Conservation (phyloP, 2,329 filamentous ascomycete genomes). For the Cercospora sp. region DNA sequence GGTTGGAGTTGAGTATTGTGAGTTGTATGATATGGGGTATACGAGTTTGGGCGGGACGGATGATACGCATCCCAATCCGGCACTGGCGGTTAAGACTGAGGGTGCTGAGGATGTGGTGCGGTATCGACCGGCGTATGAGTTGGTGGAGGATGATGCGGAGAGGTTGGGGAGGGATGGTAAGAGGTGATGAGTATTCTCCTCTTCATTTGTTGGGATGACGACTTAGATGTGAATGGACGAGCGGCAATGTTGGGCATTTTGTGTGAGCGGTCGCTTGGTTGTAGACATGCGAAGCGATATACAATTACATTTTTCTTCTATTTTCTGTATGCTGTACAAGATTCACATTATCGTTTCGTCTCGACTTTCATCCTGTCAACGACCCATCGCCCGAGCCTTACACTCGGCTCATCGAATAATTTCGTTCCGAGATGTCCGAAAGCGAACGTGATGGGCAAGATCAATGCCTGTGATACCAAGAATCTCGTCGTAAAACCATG, state of each 20-base stretch:
- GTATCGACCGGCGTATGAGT: conserved; percentile 58
- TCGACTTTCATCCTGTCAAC: conserved; percentile 40
- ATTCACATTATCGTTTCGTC: conserved; percentile 10
- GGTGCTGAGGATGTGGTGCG: conserved; percentile 34
- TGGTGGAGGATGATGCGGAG: conserved; percentile 71
- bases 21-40: conserved; percentile 83
- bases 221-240: not conserved
- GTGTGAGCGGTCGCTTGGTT: not conserved
- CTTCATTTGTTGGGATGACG: not conserved
- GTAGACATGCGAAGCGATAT: not conserved
- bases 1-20: conserved; percentile 78
- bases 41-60: conserved; percentile 87
- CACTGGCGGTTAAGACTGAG: conserved; percentile 49
- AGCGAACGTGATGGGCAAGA: conserved; percentile 57
- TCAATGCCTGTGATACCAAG: conserved; percentile 57
- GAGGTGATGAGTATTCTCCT: not conserved
- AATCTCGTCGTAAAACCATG: conserved; percentile 54
- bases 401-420: conserved; percentile 56
- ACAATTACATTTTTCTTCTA: not conserved
- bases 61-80: conserved; percentile 88
- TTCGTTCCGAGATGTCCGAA: conserved; percentile 59
- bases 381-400: conserved; percentile 59
- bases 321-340: not conserved
- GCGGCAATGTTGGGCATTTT: not conserved
- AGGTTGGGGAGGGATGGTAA: conserved; percentile 64